Conservation (phyloP, 2,329 filamentous ascomycete genomes). For the Botrytis porri region DNA sequence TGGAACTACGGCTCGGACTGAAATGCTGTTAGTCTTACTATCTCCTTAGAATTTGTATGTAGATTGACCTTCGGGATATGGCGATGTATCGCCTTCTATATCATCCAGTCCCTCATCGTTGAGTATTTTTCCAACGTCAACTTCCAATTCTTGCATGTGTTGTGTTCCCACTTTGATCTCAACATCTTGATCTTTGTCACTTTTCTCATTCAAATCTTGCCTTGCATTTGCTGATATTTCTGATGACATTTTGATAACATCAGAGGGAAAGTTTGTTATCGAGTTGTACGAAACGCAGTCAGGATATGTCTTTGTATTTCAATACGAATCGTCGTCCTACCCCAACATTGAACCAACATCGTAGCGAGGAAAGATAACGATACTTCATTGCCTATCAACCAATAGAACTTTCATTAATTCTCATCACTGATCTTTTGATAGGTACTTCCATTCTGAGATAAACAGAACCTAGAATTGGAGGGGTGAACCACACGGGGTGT, state of each 20-base stretch:
- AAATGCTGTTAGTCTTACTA: slow-evolving; percentile 40
- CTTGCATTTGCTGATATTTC: not conserved
- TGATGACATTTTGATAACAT: slow-evolving; percentile 2
- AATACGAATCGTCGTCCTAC: not conserved
- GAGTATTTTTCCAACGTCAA: slow-evolving; percentile 23
- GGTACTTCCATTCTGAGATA: not conserved
- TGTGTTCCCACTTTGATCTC: slow-evolving; percentile 21
- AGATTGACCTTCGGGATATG: slow-evolving; percentile 57
- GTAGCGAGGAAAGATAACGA: not conserved
- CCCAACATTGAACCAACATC: not conserved
- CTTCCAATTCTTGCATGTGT: slow-evolving; percentile 27
- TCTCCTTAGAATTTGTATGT: no score
- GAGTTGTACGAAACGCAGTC: not conserved
- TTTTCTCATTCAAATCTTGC: slow-evolving; percentile 5
- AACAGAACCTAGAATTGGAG: not conserved
- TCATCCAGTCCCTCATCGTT: slow-evolving; percentile 23
- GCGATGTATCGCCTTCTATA: slow-evolving; percentile 36
- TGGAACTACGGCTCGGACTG: slow-evolving; percentile 51
- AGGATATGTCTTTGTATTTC: not conserved
- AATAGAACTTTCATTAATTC: not conserved
- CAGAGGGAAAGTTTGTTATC: not conserved
- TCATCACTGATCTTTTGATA: not conserved
- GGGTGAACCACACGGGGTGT: not conserved
- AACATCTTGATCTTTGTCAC: not conserved
- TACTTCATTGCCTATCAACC: not conserved